These are phyloP conservation scores for Flaveria linearis DNA, from an alignment of 129 eudicot genomes.

Conservation along the genomic window DNA sequence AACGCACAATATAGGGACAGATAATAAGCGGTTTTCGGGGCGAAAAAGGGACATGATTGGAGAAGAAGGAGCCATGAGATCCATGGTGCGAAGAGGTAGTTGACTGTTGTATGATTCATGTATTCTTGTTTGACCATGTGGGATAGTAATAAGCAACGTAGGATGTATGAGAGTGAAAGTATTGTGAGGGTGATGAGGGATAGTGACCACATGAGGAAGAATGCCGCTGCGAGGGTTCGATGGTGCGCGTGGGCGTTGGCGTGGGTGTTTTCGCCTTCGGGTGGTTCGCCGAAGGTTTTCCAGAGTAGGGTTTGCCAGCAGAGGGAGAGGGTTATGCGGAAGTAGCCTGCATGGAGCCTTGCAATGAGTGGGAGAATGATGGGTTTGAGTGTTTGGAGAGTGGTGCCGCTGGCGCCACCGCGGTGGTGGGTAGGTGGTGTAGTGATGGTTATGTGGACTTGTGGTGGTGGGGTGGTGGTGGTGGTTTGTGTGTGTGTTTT, in stretches of 20 bases:
- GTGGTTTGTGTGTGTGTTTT: conserved; percentile 27
- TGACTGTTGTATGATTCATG: conserved; percentile 55
- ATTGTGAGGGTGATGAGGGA: conserved; percentile 35
- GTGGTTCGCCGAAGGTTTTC: conserved; percentile 49
- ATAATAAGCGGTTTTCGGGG: conserved; percentile 1
- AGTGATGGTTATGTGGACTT: too few species aligned
- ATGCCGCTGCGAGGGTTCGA: conserved; percentile 27
- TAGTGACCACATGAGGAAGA: conserved; percentile 49
- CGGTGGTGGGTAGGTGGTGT: conserved; percentile 13
- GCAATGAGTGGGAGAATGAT: conserved; percentile 34
- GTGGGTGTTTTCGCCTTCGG: not conserved
- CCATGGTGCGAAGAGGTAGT: conserved; percentile 79
- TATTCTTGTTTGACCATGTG: conserved; percentile 56
- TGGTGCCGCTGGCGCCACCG: conserved; percentile 21
- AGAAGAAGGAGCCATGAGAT: conserved; percentile 60
- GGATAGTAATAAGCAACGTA: conserved; percentile 44
- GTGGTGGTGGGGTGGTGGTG: too few species aligned
- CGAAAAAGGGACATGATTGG: conserved; percentile 37
- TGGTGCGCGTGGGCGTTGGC: conserved; percentile 46
- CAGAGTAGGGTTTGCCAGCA: conserved; percentile 61
- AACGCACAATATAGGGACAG: conserved; percentile 42
- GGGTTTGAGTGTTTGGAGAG: conserved; percentile 17
- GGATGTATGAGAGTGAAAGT: conserved; percentile 45
- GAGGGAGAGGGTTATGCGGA: conserved; percentile 60
- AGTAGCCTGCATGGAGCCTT: conserved; percentile 65